Evolutionary conservation across 345 rosid genomes (phyloP).

Genomic region (Brassica cretica): DNA sequence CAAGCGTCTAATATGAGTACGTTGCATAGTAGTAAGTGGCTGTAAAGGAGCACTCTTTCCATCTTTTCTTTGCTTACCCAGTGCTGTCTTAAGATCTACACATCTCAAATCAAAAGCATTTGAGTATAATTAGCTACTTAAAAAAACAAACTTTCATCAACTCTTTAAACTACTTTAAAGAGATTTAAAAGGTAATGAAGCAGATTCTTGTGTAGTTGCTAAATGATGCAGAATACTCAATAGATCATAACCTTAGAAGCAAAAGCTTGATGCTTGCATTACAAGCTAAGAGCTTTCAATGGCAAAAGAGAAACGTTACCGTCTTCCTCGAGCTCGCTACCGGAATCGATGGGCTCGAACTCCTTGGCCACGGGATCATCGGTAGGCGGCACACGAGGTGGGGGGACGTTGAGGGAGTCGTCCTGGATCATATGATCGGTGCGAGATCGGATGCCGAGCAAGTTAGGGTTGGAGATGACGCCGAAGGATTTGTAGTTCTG

Average conservation of each 20-base stretch:
- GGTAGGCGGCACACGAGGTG: conserved; percentile 43
- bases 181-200: not conserved
- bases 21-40: conserved; percentile 82
- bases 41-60: conserved; percentile 74
- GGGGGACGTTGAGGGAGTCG: conserved; percentile 70
- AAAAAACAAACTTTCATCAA: too few relatives aligned
- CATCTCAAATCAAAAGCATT: not conserved
- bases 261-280: not conserved
- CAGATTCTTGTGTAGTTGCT: not conserved
- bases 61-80: conserved; percentile 72
- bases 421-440: conserved; percentile 66
- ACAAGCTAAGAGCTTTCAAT: not conserved
- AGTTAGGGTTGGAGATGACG: conserved; percentile 80
- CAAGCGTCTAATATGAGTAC: conserved; percentile 55
- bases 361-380: conserved; percentile 48
- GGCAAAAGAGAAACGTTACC: conserved; percentile 16
- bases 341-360: conserved; percentile 60
- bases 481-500: conserved; percentile 89
- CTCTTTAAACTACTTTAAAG: not conserved
- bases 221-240: not conserved
- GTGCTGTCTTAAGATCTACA: conserved; percentile 79
- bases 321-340: conserved; percentile 96
- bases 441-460: conserved; percentile 74
- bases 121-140: too few relatives aligned
- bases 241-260: not conserved